Evolutionary conservation across 2,329 filamentous ascomycete species (phyloP).

Genomic region (Magnaporthiopsis rhizophila): DNA sequence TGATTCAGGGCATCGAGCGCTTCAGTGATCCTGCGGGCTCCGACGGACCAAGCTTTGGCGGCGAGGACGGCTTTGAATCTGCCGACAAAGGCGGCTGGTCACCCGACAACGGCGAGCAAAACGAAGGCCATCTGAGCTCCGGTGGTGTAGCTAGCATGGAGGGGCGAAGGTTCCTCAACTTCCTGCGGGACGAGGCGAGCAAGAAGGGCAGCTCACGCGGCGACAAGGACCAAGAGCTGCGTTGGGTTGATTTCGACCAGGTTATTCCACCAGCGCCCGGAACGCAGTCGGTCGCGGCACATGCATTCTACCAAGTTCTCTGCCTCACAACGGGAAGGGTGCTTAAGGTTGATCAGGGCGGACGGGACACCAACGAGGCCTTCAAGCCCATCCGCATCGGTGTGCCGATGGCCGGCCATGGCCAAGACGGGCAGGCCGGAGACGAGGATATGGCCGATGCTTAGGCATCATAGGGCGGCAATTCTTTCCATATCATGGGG

Average conservation of each 20-base stretch:
- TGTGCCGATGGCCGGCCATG: constrained; percentile 16
- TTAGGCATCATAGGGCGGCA: background rate
- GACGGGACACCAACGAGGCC: constrained; percentile 24
- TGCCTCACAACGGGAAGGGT: constrained; percentile 58
- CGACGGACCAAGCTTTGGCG: constrained; percentile 17
- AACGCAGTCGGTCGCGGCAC: constrained; percentile 57
- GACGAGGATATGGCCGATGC: background rate
- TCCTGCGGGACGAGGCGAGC: constrained; percentile 28
- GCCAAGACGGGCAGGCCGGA: background rate
- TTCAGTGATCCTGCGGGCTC: constrained; percentile 37
- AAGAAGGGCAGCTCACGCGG: constrained; percentile 21
- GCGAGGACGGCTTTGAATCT: constrained; percentile 24
- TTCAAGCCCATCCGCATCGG: constrained; percentile 43
- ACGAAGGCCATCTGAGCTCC: background rate
- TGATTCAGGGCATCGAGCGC: constrained; percentile 33
- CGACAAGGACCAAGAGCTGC: constrained; percentile 23
- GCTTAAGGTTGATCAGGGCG: constrained; percentile 54
- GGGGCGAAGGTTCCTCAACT: constrained; percentile 37
- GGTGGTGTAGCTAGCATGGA: constrained; percentile 33
- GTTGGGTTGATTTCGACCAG: constrained; percentile 58
- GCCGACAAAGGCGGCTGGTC: constrained; percentile 15
- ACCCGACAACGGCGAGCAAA: constrained; percentile 13
- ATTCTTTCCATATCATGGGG: background rate
- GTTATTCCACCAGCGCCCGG: constrained; percentile 52
- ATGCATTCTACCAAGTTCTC: constrained; percentile 69